Evolutionary conservation across 805 yeast genomes (phyloP).

Genomic region (Candida maris): DNA sequence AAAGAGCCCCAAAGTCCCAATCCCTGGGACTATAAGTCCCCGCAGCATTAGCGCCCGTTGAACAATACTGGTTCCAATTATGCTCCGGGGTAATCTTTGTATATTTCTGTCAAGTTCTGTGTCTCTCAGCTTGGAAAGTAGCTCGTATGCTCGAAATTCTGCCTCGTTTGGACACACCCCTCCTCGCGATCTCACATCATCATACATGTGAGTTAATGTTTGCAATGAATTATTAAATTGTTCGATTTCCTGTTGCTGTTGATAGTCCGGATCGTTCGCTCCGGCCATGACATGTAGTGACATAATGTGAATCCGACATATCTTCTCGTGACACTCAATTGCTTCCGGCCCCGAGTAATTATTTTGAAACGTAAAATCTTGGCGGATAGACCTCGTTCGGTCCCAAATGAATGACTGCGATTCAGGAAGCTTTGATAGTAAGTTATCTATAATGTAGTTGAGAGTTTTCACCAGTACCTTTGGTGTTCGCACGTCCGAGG

Average conservation of each 20-base stretch:
- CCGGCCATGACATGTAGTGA: constrained; percentile 86
- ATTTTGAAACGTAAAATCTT: constrained; percentile 94
- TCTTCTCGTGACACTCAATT: constrained; percentile 84
- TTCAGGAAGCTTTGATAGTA: constrained; percentile 68
- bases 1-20: constrained; percentile 60
- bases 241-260: constrained; percentile 93
- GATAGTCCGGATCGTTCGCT: constrained; percentile 58
- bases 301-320: constrained; percentile 82
- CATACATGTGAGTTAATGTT: constrained; percentile 82
- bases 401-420: constrained; percentile 95
- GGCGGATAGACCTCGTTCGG: constrained; percentile 92
- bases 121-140: constrained; percentile 76
- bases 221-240: constrained; percentile 90
- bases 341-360: constrained; percentile 93
- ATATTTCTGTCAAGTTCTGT: constrained; percentile 77
- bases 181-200: constrained; percentile 69
- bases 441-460: constrained; percentile 62
- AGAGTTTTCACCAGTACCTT: constrained; percentile 61
- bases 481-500: constrained; percentile 97
- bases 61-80: constrained; percentile 53
- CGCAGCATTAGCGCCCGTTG: constrained; percentile 73
- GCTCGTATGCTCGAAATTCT: constrained; percentile 85
- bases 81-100: constrained; percentile 58
- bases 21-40: constrained; percentile 59
- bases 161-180: constrained; percentile 78